A percentile compares a stretch with the other conserved stretches of the same genome.
Evolutionary conservation across 179 eudicot species (phyloP).

Genomic region (Amaranthus tricolor): DNA sequence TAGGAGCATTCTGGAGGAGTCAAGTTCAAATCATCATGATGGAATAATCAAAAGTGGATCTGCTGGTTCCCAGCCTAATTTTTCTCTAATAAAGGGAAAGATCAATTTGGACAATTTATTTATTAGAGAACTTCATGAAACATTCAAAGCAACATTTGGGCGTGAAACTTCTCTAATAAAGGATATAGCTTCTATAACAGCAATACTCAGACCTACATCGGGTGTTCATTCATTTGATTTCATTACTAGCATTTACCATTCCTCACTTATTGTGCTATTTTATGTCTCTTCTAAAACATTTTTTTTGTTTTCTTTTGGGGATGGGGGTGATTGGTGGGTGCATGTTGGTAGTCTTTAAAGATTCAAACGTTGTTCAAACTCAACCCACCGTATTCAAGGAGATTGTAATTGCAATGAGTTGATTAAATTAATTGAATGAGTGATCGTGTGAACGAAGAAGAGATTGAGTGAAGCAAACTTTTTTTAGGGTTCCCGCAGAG

Average conservation of each 20-base stretch:
- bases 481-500: too few relatives aligned
- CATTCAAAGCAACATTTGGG: slow-evolving; percentile 94
- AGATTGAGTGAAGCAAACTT: too few relatives aligned
- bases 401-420: too few relatives aligned
- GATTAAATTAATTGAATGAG: too few relatives aligned
- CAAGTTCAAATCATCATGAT: slow-evolving; percentile 34
- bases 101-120: slow-evolving; percentile 69
- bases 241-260: slow-evolving; percentile 24
- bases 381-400: too few relatives aligned
- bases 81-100: slow-evolving; percentile 72
- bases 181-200: slow-evolving; percentile 29
- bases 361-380: too few relatives aligned
- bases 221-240: slow-evolving; percentile 36
- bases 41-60: slow-evolving; percentile 35
- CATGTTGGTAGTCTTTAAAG: too few relatives aligned
- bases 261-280: background rate
- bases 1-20: slow-evolving; percentile 30
- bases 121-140: slow-evolving; percentile 81
- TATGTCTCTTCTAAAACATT: too few relatives aligned
- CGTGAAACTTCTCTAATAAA: slow-evolving; percentile 74
- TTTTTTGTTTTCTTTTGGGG: too few relatives aligned
- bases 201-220: slow-evolving; percentile 34
- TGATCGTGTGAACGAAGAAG: too few relatives aligned
- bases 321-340: too few relatives aligned
- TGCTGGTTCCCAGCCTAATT: slow-evolving; percentile 59